Evolutionary conservation across 805 yeast genomes (phyloP).

Genomic region (Ogataea pini): DNA sequence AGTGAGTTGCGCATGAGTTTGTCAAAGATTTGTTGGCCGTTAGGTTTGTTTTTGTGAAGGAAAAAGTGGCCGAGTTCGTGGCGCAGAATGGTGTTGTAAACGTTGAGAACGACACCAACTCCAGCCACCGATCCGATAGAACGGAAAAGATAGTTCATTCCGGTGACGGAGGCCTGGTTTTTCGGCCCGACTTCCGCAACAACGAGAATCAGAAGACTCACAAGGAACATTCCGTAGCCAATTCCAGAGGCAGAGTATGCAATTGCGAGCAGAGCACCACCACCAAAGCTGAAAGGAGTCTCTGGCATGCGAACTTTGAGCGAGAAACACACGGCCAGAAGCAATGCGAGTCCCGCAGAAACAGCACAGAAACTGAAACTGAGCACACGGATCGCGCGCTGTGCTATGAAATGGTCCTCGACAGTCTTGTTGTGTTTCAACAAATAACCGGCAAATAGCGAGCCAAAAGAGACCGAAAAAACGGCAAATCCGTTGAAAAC

Average conservation of each 20-base stretch:
- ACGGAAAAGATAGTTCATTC: slow-evolving; percentile 50
- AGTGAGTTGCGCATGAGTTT: slow-evolving; percentile 27
- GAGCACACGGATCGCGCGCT: slow-evolving; percentile 26
- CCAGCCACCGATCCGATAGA: slow-evolving; percentile 50
- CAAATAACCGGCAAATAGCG: slow-evolving; percentile 39
- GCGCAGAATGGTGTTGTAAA: slow-evolving; percentile 37
- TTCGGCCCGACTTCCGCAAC: slow-evolving; percentile 46
- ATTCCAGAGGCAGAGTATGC: slow-evolving; percentile 37
- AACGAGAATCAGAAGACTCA: slow-evolving; percentile 41
- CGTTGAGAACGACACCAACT: slow-evolving; percentile 42
- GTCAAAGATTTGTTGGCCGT: slow-evolving; percentile 26
- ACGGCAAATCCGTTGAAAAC: slow-evolving; percentile 43
- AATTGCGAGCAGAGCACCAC: slow-evolving; percentile 25
- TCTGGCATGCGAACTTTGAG: slow-evolving; percentile 26
- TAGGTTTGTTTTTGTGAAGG: slow-evolving; percentile 24
- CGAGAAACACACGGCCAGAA: slow-evolving; percentile 19
- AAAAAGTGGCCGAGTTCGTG: slow-evolving; percentile 36
- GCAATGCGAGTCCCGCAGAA: slow-evolving; percentile 25
- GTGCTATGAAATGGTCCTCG: slow-evolving; percentile 20
- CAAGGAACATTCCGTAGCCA: slow-evolving; percentile 44
- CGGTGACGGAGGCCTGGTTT: slow-evolving; percentile 50
- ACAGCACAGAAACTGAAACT: slow-evolving; percentile 25
- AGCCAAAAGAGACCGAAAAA: slow-evolving; percentile 40
- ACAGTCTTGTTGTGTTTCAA: slow-evolving; percentile 29
- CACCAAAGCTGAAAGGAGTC: slow-evolving; percentile 18